A percentile compares a stretch with the other conserved stretches of the same genome.
Conservation (phyloP, 345 rosid genomes). For the Viola odorata region DNA sequence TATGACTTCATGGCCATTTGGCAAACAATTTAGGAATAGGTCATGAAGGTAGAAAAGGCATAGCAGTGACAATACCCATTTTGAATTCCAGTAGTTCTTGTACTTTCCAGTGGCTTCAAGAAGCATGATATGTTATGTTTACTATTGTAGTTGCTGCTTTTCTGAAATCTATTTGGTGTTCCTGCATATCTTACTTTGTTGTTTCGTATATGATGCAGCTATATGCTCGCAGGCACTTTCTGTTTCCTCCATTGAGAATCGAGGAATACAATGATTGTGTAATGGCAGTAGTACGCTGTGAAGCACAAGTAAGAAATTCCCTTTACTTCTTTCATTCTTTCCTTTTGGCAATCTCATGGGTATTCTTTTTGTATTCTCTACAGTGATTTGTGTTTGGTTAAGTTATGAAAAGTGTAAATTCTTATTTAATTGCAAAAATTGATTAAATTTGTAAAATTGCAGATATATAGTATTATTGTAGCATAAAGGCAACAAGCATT, state of each 20-base stretch:
- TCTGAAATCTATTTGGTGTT: not conserved
- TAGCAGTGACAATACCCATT: not conserved
- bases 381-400: not conserved
- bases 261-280: slow-evolving; percentile 80
- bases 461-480: too few relatives aligned
- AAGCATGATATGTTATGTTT: not conserved
- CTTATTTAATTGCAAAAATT: too few relatives aligned
- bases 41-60: not conserved
- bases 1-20: not conserved
- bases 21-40: not conserved
- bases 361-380: not conserved
- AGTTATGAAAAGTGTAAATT: not conserved
- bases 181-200: slow-evolving; percentile 6
- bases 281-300: slow-evolving; percentile 77
- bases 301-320: slow-evolving; percentile 61
- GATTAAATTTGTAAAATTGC: too few relatives aligned
- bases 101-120: not conserved
- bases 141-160: too few relatives aligned
- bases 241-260: slow-evolving; percentile 71
- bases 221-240: slow-evolving; percentile 80
- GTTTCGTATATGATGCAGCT: slow-evolving; percentile 43
- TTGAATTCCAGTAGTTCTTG: not conserved
- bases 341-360: not conserved
- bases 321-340: not conserved
- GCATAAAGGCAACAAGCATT: too few relatives aligned